Evolutionary conservation across 768 basidiomycete genomes (phyloP).

Genomic region (Mycena galericulata): DNA sequence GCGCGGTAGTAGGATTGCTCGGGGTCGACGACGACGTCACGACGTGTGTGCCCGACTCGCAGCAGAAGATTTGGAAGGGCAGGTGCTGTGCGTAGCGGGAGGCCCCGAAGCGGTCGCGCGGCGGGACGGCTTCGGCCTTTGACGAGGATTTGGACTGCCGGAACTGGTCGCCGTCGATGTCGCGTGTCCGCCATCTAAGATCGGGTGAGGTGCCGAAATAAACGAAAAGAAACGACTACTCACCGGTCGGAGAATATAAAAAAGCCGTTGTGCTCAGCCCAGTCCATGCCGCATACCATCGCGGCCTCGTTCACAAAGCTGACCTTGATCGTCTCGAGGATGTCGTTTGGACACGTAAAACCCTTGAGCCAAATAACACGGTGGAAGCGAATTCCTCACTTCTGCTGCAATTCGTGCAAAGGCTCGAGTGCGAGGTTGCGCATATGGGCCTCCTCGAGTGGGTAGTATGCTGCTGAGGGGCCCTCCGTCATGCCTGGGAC

Average conservation of each 20-base stretch:
- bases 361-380: slow-evolving; percentile 98
- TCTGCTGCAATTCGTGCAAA: slow-evolving; percentile 81
- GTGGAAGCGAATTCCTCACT: slow-evolving; percentile 84
- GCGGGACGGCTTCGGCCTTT: slow-evolving; percentile 92
- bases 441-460: slow-evolving; percentile 93
- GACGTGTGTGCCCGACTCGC: no score
- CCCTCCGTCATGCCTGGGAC: slow-evolving; percentile 94
- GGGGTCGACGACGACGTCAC: no score
- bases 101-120: slow-evolving; percentile 71
- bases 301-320: slow-evolving; percentile 92
- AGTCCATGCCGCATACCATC: slow-evolving; percentile 99
- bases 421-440: slow-evolving; percentile 95
- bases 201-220: background rate
- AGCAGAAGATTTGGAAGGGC: no score
- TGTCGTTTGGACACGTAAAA: slow-evolving; percentile 98
- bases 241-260: slow-evolving; percentile 99
- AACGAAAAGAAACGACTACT: slow-evolving; percentile 39
- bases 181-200: slow-evolving; percentile 94
- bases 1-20: no score
- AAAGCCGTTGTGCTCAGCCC: slow-evolving; percentile 97
- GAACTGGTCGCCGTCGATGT: slow-evolving; percentile 98
- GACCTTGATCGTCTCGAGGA: slow-evolving; percentile 94
- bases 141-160: slow-evolving; percentile 95
- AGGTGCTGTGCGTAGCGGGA: no score
- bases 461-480: slow-evolving; percentile 91